Percentiles rank a stretch among this genome's conserved stretches.
phyloP scores from a whole-genome alignment of 148 eudicot species.

The Amaranthus palmeri region DNA sequence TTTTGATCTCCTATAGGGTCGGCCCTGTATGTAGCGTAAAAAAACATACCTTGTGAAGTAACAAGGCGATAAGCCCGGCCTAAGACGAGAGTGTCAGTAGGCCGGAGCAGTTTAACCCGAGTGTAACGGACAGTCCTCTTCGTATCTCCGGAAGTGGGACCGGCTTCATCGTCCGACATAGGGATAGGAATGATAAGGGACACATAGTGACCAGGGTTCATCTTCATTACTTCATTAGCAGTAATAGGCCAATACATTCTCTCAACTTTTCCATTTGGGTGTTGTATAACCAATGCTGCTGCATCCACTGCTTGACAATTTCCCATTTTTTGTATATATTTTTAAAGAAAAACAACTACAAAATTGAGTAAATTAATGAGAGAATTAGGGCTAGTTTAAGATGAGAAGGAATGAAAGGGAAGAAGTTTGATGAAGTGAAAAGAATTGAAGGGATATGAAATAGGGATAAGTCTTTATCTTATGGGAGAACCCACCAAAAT shows the following conservation, averaged over 20 bases:
- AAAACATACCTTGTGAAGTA: slow-evolving; percentile 64
- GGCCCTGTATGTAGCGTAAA: neutral
- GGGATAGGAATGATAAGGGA: slow-evolving; percentile 82
- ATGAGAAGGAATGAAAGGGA: neutral
- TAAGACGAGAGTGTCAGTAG: slow-evolving; percentile 67
- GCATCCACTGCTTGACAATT: slow-evolving; percentile 97
- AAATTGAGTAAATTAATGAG: too few species aligned
- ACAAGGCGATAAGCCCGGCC: slow-evolving; percentile 88
- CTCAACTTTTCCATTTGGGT: slow-evolving; percentile 71
- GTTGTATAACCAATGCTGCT: slow-evolving; percentile 90
- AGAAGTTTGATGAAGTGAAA: neutral
- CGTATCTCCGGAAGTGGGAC: slow-evolving; percentile 12
- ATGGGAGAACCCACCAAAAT: slow-evolving; percentile 28
- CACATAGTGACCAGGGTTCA: slow-evolving; percentile 87
- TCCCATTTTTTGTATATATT: slow-evolving; percentile 44
- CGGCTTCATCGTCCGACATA: slow-evolving; percentile 21
- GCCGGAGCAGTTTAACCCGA: slow-evolving; percentile 87
- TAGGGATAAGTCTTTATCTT: slow-evolving; percentile 21
- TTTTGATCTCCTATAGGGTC: too few species aligned
- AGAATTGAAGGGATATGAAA: slow-evolving; percentile 3
- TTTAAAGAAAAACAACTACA: neutral
- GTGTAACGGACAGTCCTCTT: slow-evolving; percentile 54
- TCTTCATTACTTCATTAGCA: slow-evolving; percentile 73
- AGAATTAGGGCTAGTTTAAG: neutral
- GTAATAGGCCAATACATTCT: slow-evolving; percentile 69